These are phyloP conservation scores for Mycena rosella DNA, from an alignment of 768 basidiomycete species.

Conservation along the genomic window DNA sequence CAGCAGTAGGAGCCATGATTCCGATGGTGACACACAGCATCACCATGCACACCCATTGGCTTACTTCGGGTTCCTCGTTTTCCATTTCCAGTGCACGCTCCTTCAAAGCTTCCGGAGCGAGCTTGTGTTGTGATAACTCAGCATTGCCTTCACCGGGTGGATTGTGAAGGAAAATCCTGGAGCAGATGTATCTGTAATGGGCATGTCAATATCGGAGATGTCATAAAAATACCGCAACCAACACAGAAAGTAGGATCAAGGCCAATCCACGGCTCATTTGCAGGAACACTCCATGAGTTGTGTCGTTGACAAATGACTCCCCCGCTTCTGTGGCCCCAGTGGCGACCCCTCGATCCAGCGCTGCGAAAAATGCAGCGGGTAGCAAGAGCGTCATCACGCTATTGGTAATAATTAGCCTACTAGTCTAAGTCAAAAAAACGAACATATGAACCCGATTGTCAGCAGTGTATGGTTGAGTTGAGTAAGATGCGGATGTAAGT, in stretches of 20 bases:
- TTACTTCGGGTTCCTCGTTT: constrained; percentile 65
- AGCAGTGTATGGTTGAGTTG: constrained; percentile 79
- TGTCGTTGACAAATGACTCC: constrained; percentile 54
- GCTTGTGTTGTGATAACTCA: constrained; percentile 53
- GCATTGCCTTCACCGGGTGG: constrained; percentile 71
- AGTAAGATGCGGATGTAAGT: constrained; percentile 73
- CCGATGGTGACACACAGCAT: constrained; percentile 66
- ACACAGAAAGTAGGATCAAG: constrained; percentile 72
- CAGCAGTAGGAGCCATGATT: constrained; percentile 77
- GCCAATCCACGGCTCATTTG: constrained; percentile 76
- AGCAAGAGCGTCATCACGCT: constrained; percentile 75
- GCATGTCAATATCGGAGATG: not conserved
- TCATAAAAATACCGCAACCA: constrained; percentile 40
- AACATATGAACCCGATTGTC: constrained; percentile 65
- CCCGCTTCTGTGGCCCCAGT: constrained; percentile 36
- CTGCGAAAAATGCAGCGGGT: constrained; percentile 77
- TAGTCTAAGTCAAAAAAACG: not conserved
- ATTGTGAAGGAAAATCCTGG: constrained; percentile 77
- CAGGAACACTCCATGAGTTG: constrained; percentile 61
- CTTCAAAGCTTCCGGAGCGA: constrained; percentile 60
- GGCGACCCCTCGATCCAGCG: constrained; percentile 55
- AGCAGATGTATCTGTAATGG: constrained; percentile 67
- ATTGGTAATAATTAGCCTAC: not conserved
- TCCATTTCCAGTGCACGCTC: constrained; percentile 53
- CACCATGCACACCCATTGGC: constrained; percentile 71